Evolutionary conservation across 163 green algal species (phyloP), one percentile per base, ranked within the genome.

Genomic region (Trebouxia gelatinosa): DNA sequence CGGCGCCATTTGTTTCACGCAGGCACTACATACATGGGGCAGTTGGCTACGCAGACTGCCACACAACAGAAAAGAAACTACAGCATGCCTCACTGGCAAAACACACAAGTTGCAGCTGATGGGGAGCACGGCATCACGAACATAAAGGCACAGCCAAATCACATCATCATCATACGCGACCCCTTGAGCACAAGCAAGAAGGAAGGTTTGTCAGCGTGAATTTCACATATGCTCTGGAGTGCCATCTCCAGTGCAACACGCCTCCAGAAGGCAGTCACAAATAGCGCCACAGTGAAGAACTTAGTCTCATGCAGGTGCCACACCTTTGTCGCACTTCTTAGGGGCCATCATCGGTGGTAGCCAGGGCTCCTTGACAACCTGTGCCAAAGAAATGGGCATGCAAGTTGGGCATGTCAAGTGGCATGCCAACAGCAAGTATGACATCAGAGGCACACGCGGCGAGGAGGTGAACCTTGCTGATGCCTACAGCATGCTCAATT

Each of bases 401-500:
- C 68, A 40, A 17, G 68, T 76, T 17, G 68, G 68, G 13, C 43
- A 76, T 39, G 68, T 76, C 68, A 76, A 78, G 50, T 67, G 51
- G 50, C 34, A 51, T 29, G 71, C 71, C 23, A 38, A 17, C 28
- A 34, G 51, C 19, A 78, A 78, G 34, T 61, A 51, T 68, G 50
- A 78, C 13, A 13, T 48, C 5, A 32, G 71, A 40, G 71, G 71
- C 34, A 19, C 38, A 17, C 71, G 71, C 7, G 68, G 68, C 5
- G 68, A 72, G 34, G 23, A 37, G 64, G 64, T 72, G n/a, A 48
- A 32, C 4, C 5, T 28, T 62, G 19, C 51, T 62, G 3, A 62
- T 1, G 51, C 51, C 29, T 34, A 31, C 51, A 62, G 3, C 19
- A 62, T 13, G 3, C 51, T 4, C 21, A 62, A 23, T 54, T 9